Base-by-base conservation (phyloP, 768 basidiomycete species). In the Auriculariales sp. region DNA sequence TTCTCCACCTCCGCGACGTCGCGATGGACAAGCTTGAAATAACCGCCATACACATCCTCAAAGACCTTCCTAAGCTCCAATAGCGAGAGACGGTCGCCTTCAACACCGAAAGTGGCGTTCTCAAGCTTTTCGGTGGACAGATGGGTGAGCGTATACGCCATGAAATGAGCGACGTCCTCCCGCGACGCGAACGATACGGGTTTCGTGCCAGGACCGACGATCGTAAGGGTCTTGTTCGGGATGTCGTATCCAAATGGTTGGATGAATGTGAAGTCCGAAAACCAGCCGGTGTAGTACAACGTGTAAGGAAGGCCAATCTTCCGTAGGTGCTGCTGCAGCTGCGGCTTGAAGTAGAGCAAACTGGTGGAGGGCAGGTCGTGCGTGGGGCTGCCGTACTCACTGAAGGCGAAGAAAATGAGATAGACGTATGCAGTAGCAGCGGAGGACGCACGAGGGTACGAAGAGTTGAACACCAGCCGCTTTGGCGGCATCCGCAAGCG, bases 131-230 rank as follows among this genome's bases (percentile, higher is more conserved):
- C 31, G 9, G 7, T 32, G 31, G 31, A 15, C 9, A 32, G 31
- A 15, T 32, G 31, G 9, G 31, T 32, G 31, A 32, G 9, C 31
- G 31, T 32, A 15, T 32, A 15, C 31, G 31, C 31, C 9, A 32
- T 15, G 31, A 32, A 32, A 15, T 32, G 31, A 15, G 31, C 31
- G 15, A 32, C 31, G 15, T 32, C 31, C 31, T 7, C 9, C 7
- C 31, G 31, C 9, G 31, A 9, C 9, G 31, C 15, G 34, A 36
- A 59, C 9, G 55, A 51, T 9, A 54, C 10, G 3, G 25, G 33
- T 24, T 46, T 36, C 10, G 50, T 50, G 19, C 57, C 58, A 3
- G 48, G 33, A 1, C 57, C 57, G 3, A 35, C 53, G n/a, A 59
- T 45, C 3, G 42, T 31, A 19, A 59, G 50, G 19, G 53, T 56